Percentiles rank a stretch among this genome's conserved stretches.
Conservation (phyloP, 257 asterid genomes). For the Primulina eburnea region DNA sequence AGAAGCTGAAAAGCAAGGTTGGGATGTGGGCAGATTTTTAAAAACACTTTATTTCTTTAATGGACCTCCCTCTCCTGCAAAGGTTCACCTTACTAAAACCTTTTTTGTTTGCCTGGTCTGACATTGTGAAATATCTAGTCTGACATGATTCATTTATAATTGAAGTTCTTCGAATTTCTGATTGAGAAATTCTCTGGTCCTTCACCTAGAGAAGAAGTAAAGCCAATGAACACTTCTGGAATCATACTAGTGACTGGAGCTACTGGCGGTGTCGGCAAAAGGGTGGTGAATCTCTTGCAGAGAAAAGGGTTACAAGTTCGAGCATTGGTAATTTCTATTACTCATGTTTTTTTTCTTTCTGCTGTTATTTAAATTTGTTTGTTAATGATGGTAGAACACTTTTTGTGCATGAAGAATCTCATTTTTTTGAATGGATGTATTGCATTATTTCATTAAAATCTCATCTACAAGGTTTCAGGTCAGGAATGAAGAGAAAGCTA, state of each 20-base stretch:
- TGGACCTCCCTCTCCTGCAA: constrained; percentile 93
- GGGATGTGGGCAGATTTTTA: constrained; percentile 90
- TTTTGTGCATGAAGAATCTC: background rate
- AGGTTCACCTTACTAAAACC: constrained; percentile 46
- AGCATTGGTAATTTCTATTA: constrained; percentile 53
- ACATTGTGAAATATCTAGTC: constrained; percentile 21
- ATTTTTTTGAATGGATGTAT: background rate
- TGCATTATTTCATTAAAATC: constrained; percentile 18
- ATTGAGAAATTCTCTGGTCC: constrained; percentile 86
- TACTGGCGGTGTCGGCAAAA: constrained; percentile 97
- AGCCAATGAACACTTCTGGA: constrained; percentile 63
- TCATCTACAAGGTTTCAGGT: constrained; percentile 51
- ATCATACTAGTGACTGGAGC: constrained; percentile 86
- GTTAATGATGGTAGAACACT: background rate
- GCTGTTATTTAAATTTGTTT: constrained; percentile 4
- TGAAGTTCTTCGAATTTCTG: constrained; percentile 84
- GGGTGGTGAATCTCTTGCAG: constrained; percentile 75
- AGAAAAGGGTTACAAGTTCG: constrained; percentile 65
- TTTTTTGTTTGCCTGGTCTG: constrained; percentile 9
- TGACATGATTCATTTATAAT: constrained; percentile 35
- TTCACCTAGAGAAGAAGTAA: constrained; percentile 66
- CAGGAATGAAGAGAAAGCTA: constrained; percentile 94
- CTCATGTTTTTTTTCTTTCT: background rate
- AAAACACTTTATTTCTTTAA: constrained; percentile 84
- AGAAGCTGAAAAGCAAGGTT: constrained; percentile 65